Base-by-base conservation (phyloP, 495 filamentous ascomycete genomes). In the Trypethelium eluteriae region DNA sequence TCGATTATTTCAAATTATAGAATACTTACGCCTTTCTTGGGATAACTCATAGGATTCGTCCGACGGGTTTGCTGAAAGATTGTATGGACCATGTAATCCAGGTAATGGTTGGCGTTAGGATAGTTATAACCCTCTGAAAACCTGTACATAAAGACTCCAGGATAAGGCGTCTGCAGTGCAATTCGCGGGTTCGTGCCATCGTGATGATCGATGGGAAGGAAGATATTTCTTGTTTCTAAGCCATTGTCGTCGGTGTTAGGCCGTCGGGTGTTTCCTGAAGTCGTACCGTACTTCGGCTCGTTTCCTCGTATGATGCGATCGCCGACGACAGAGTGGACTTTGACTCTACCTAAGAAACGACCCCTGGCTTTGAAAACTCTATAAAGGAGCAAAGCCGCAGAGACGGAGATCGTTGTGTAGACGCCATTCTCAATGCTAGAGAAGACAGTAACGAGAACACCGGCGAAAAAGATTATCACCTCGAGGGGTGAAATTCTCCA, bases 101-200 rank as follows among this genome's bases (percentile, higher is more conserved):
- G 85, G 74, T 96, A 95, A 77, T 94, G 90, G 74, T 89, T 89
- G 39, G 91, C 92, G 71, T 96, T 98, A 67, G 93, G 91, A 71
- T 97, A 98, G 79, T 94, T 93, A 81, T 95, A 96, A 44, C 93
- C 92, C 79, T 98, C 94, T 3, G 91, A 88, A 79, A 98, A 98
- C 49, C 94, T 86, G 79, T 96, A 98, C 75, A 98, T 96, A 80
- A 98, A 98, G 71, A 98, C 86, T 66, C 94, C 94, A 0, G 94
- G 93, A 73, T 92, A 92, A 6, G 94, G 94, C 68, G 83, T 86
- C 66, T 88, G 79, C 9, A 96, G 79, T 2, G 90, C 83, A 65
- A 98, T 80, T 25, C 89, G 82, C 2, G 95, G 94, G 75, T 98
- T 98, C 14, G 90, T 92, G 59, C 94, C 94, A 74, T 98, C 94